phyloP scores from a whole-genome alignment of 192 early-diverging fungal species.

The Backusella tuberculispora region DNA sequence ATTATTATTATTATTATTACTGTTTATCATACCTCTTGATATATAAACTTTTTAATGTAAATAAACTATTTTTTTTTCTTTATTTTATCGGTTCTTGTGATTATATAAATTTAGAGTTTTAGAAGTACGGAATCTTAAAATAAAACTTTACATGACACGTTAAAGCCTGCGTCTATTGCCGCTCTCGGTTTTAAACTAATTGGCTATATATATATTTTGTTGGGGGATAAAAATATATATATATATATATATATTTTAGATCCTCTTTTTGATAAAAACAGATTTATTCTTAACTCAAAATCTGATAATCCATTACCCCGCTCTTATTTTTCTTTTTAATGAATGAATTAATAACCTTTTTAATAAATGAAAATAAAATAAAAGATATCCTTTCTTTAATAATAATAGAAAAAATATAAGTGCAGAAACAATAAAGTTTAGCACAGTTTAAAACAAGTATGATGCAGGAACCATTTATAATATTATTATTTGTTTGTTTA shows the following conservation, averaged over 20 bases:
- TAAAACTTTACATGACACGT: too few species aligned
- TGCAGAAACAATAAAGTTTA: neutral
- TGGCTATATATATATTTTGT: neutral
- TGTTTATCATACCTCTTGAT: neutral
- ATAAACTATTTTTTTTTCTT: neutral
- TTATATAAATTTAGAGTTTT: neutral
- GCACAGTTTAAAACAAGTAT: neutral
- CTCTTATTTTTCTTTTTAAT: neutral
- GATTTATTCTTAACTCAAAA: neutral
- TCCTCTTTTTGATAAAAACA: neutral
- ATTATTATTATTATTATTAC: neutral
- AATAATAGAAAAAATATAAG: neutral
- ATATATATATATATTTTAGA: neutral
- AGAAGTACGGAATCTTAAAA: neutral
- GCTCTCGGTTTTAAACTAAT: neutral
- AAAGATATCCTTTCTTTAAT: neutral
- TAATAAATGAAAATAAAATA: neutral
- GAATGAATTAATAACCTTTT: too few species aligned
- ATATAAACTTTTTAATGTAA: conserved; percentile 4
- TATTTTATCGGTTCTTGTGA: neutral
- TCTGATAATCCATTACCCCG: too few species aligned
- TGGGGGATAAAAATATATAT: neutral
- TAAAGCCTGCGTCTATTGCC: neutral
- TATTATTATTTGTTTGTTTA: neutral
- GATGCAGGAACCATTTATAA: conserved; percentile 8